Evolutionary conservation across 2,329 filamentous ascomycete species (phyloP).

Genomic region (Pyrenochaeta sp.): DNA sequence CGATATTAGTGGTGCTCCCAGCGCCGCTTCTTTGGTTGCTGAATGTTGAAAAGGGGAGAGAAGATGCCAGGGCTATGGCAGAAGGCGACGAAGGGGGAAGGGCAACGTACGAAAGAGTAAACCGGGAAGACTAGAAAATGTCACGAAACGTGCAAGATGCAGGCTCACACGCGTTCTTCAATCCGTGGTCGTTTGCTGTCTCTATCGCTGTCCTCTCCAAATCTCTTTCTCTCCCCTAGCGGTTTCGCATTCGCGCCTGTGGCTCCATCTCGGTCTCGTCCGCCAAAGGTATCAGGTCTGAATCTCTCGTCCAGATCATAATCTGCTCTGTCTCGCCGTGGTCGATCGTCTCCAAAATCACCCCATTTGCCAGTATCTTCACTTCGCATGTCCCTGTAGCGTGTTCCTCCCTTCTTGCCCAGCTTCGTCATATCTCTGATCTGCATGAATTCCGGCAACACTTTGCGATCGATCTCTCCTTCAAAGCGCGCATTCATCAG

Average conservation of each 20-base stretch:
- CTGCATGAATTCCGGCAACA: slow-evolving; percentile 90
- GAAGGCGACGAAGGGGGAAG: slow-evolving; percentile 17
- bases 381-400: slow-evolving; percentile 84
- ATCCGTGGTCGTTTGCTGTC: slow-evolving; percentile 55
- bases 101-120: slow-evolving; percentile 26
- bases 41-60: slow-evolving; percentile 68
- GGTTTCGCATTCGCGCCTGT: slow-evolving; percentile 76
- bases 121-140: slow-evolving; percentile 16
- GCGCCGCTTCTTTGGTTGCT: slow-evolving; percentile 81
- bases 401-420: slow-evolving; percentile 88
- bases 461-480: slow-evolving; percentile 80
- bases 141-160: too few species aligned
- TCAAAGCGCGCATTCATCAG: slow-evolving; percentile 88
- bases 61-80: slow-evolving; percentile 42
- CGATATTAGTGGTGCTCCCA: slow-evolving; percentile 77
- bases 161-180: slow-evolving; percentile 38
- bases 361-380: slow-evolving; percentile 95
- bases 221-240: slow-evolving; percentile 67
- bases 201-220: slow-evolving; percentile 48
- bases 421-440: slow-evolving; percentile 92
- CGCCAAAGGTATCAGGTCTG: slow-evolving; percentile 65
- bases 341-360: slow-evolving; percentile 61
- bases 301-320: slow-evolving; percentile 70
- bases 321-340: slow-evolving; percentile 50
- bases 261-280: slow-evolving; percentile 53